phyloP scores from a whole-genome alignment of 768 basidiomycete species.

The Russula dissimulans region DNA sequence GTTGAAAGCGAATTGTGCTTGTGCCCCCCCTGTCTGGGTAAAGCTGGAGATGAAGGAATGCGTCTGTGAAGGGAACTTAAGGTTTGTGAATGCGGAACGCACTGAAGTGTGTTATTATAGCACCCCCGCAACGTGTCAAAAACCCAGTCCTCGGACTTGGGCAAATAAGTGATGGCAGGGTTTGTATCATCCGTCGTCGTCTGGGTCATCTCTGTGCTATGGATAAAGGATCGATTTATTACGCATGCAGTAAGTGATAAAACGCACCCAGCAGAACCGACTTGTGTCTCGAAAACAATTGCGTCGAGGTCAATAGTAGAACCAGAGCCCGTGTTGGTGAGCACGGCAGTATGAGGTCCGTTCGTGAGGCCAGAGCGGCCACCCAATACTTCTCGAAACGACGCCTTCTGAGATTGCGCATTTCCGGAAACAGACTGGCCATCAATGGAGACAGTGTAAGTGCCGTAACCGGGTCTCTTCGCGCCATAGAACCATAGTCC shows the following conservation, averaged over 20 bases:
- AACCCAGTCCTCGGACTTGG: conserved; percentile 31
- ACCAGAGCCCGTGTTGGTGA: conserved; percentile 36
- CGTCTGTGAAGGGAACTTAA: neutral
- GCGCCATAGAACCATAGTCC: conserved; percentile 36
- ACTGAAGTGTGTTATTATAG: conserved; percentile 38
- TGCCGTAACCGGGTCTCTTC: neutral
- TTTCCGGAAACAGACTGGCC: conserved; percentile 31
- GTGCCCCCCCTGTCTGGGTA: conserved; percentile 32
- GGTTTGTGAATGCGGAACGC: conserved; percentile 16
- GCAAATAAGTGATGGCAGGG: conserved; percentile 32
- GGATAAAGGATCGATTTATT: conserved; percentile 34
- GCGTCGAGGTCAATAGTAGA: conserved; percentile 43
- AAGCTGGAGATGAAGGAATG: conserved; percentile 27
- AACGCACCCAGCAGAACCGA: conserved; percentile 33
- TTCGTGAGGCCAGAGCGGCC: conserved; percentile 33
- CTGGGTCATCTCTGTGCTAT: conserved; percentile 37
- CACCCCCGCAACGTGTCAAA: conserved; percentile 26
- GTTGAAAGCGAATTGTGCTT: conserved; percentile 36
- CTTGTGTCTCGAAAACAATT: conserved; percentile 34
- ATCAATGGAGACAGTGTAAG: conserved; percentile 20
- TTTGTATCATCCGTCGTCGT: conserved; percentile 29
- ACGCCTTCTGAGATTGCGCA: conserved; percentile 26
- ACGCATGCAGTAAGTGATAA: neutral
- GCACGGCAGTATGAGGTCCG: conserved; percentile 39
- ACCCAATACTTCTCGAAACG: conserved; percentile 35